Base-by-base conservation (phyloP, 129 eudicot genomes). In the Ambrosia trifida region DNA sequence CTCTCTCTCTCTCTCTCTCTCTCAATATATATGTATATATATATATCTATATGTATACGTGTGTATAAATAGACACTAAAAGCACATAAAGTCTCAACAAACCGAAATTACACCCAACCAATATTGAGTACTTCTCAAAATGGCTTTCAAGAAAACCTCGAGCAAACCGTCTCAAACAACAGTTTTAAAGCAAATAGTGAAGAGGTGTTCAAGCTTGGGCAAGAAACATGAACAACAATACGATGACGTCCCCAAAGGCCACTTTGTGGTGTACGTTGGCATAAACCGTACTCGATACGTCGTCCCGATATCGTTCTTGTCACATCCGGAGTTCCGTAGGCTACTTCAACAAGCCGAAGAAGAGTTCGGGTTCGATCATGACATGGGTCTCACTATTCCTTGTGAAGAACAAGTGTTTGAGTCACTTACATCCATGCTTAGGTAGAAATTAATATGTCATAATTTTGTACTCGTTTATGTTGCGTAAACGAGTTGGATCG, bases 361-460 rank as follows among this genome's bases (percentile, higher is more conserved):
- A 43, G 95, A 90, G 50, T 90, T 90, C 16, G 97, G 97, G 46
- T 90, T 90, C 68, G 91, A 87, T 81, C 91, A 90, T 7, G 89
- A 90, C 8, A 87, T 81, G 91, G 97, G 97, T 13, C 91, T 90
- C 45, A 87, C 95, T 3, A 74, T 90, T 74, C 97, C 97, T 5
- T 90, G 97, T 61, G 89, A 90, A 40, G 86, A 90, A 69, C 76
- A 53, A n/a, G 85, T 77, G 30, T 87, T 90, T 38, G 83, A 85
- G 77, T 79, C 83, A 24, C 85, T 90, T 71, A 81, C 89, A 8
- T 81, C 88, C 32, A 68, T 66, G 79, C 81, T 85, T 63, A 80
- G 85, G 33, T 86, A 76, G 30, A 40, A 40, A 40, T n/a, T n/a
- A n/a, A n/a, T 40, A 7, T 10, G 9, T 40, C 11, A 40, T 6